Evolutionary conservation across 73 alveolate genomes (phyloP).

Genomic region (Uronychia setigera): DNA sequence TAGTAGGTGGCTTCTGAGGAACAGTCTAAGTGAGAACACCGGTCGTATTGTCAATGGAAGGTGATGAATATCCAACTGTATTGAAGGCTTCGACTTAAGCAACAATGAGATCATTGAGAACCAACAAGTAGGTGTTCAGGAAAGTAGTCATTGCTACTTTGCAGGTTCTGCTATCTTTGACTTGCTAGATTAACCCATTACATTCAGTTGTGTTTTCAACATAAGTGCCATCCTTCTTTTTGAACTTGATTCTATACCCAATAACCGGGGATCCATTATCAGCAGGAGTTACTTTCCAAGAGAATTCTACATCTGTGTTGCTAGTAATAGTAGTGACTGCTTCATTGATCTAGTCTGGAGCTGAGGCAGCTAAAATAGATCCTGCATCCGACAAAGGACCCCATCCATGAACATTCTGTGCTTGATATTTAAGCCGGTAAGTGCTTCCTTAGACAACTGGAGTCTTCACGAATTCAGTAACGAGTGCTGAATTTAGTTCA

Average conservation of each 20-base stretch:
- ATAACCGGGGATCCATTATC: constrained; percentile 38
- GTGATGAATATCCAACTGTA: constrained; percentile 19
- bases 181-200: constrained; percentile 22
- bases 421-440: constrained; percentile 45
- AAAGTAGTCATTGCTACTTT: neutral
- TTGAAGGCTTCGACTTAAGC: constrained; percentile 36
- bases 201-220: constrained; percentile 1
- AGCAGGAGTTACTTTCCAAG: constrained; percentile 31
- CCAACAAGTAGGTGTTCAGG: neutral
- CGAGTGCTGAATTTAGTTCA: constrained; percentile 2
- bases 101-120: constrained; percentile 16
- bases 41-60: constrained; percentile 18
- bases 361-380: constrained; percentile 25
- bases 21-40: constrained; percentile 23
- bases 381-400: constrained; percentile 33
- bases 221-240: neutral
- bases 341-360: constrained; percentile 22
- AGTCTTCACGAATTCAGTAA: neutral
- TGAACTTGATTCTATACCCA: constrained; percentile 22
- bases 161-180: constrained; percentile 20
- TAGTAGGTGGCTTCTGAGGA: constrained; percentile 37
- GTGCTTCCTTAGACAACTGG: constrained; percentile 15
- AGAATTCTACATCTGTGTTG: constrained; percentile 11
- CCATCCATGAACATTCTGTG: constrained; percentile 64
- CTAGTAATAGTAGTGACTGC: constrained; percentile 10